These are phyloP conservation scores for Yarrowia yakushimensis DNA, from an alignment of 805 yeast species.

Conservation along the genomic window DNA sequence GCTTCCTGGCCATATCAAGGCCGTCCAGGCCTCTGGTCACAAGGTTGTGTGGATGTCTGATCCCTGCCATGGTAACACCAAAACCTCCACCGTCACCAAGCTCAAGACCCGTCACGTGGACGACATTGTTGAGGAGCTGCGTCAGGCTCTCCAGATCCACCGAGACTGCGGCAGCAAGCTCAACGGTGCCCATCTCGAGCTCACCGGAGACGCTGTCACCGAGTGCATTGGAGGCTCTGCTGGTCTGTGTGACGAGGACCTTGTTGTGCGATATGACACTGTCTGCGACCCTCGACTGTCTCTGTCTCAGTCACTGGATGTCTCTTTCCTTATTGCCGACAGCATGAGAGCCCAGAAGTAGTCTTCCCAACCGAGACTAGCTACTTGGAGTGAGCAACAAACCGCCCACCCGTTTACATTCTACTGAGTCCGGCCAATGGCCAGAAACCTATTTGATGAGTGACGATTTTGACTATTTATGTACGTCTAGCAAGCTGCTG, in stretches of 20 bases:
- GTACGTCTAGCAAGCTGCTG: neutral
- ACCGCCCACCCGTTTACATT: neutral
- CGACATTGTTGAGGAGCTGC: slow-evolving; percentile 42
- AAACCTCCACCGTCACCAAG: slow-evolving; percentile 40
- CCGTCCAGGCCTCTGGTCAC: slow-evolving; percentile 41
- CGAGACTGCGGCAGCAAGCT: slow-evolving; percentile 36
- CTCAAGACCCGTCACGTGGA: slow-evolving; percentile 45
- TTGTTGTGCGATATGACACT: slow-evolving; percentile 42
- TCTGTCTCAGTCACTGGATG: slow-evolving; percentile 42
- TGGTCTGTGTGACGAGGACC: slow-evolving; percentile 40
- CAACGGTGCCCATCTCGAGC: slow-evolving; percentile 44
- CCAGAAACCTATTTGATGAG: neutral
- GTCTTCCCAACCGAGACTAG: neutral
- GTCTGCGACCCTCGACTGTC: slow-evolving; percentile 45
- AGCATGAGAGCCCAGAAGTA: slow-evolving; percentile 27
- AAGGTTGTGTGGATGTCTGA: slow-evolving; percentile 45
- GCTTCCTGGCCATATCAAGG: slow-evolving; percentile 42
- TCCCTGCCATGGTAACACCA: slow-evolving; percentile 47
- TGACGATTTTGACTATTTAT: neutral
- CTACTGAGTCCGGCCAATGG: slow-evolving; percentile 14
- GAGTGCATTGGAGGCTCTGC: slow-evolving; percentile 46
- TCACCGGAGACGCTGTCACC: slow-evolving; percentile 45
- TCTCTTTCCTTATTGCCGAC: slow-evolving; percentile 44
- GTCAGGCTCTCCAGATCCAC: slow-evolving; percentile 40
- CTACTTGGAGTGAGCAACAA: too few species aligned